phyloP scores from a whole-genome alignment of 371 early-diverging fungal genomes.

The Apophysomyces elegans region DNA sequence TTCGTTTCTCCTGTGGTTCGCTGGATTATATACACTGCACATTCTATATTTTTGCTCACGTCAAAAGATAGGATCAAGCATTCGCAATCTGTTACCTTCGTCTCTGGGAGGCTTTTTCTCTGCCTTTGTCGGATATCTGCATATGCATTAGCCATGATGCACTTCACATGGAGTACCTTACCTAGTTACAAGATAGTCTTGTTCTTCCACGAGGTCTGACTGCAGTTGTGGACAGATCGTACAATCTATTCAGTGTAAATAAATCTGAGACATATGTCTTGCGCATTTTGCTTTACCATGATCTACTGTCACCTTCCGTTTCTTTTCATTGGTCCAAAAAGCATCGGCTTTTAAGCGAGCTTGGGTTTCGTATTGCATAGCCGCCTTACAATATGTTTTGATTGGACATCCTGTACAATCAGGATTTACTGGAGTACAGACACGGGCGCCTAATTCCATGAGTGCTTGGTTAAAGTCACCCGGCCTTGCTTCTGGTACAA shows the following conservation, averaged over 20 bases:
- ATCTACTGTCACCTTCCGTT: constrained; percentile 29
- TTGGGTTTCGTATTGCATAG: constrained; percentile 43
- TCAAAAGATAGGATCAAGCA: no score
- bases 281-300: constrained; percentile 26
- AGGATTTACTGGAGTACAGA: constrained; percentile 81
- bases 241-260: constrained; percentile 26
- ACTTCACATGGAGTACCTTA: not conserved
- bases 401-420: constrained; percentile 72
- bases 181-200: constrained; percentile 44
- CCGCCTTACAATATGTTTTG: constrained; percentile 60
- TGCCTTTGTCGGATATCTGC: constrained; percentile 66
- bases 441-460: constrained; percentile 85
- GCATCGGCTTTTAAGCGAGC: constrained; percentile 23
- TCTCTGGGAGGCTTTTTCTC: constrained; percentile 66
- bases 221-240: constrained; percentile 34
- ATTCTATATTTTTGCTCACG: constrained; percentile 36
- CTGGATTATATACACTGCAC: constrained; percentile 67
- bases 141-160: not conserved
- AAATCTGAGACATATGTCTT: not conserved
- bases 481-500: constrained; percentile 61
- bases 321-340: constrained; percentile 24
- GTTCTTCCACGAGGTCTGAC: constrained; percentile 26
- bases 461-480: constrained; percentile 86
- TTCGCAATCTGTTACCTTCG: constrained; percentile 52
- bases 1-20: constrained; percentile 16